Evolutionary conservation across 2,329 filamentous ascomycete species (phyloP), one percentile per base, ranked within the genome.

Genomic region (Chaetomiaceae sp.): DNA sequence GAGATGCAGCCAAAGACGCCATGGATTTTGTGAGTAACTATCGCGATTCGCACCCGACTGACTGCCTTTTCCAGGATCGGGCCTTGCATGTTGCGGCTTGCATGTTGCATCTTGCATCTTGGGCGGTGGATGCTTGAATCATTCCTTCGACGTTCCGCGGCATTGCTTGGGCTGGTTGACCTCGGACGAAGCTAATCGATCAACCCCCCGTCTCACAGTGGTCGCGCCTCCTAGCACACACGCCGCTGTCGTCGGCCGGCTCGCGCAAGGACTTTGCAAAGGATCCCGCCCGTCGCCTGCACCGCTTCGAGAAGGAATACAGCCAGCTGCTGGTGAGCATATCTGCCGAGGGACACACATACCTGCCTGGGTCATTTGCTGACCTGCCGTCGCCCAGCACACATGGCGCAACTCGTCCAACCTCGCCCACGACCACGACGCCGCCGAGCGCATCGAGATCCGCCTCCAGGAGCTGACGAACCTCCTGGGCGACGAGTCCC

Each of bases 401-500:
- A 74, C 75, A 69, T 85, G 82, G 81, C 77, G 81, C 62, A 76
- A 73, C 55, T 77, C 79, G 14, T 75, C 79, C 55, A 84, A 83
- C 65, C 72, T 85, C 27, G 70, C 78, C 53, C 71, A 70, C 60
- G 81, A 85, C 60, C 70, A 74, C 64, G 80, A 83, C 56, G 78
- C 81, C 42, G 79, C 80, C 66, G 81, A 84, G 62, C 76, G 74
- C 50, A 73, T 85, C 64, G 79, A 84, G 65, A 74, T 78, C 56
- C 75, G 78, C 51, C 76, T 85, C 21, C 80, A 83, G 59, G 79
- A 83, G 60, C 75, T 85, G 37, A 83, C 79, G 58, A 78, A 77
- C 59, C 85, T 95, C 62, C 83, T 97, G 57, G 85, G 82, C 70
- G 90, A 96, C 71, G 92, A 97, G 71, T 88, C 87, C 54, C 86